Evolutionary conservation across 225 moss, liverwort and hornwort species (phyloP).

Genomic region (Rhytidiadelphus loreus): DNA sequence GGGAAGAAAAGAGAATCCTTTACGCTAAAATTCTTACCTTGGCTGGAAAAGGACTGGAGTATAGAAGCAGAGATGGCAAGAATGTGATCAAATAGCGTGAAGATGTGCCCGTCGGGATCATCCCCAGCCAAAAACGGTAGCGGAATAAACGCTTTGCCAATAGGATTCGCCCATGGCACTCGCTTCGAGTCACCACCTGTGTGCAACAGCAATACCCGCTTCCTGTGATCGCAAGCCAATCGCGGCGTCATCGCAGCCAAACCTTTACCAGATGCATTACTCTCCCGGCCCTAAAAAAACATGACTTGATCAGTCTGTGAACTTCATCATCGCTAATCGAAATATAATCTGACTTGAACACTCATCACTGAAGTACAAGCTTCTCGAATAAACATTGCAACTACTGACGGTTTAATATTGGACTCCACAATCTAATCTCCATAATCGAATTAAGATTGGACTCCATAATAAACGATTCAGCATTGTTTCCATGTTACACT

Average conservation of each 20-base stretch:
- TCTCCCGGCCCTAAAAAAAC: background rate
- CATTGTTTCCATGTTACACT: background rate
- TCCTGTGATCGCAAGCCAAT: background rate
- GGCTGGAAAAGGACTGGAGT: constrained; percentile 42
- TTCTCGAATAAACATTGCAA: background rate
- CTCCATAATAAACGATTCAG: background rate
- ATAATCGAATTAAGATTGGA: background rate
- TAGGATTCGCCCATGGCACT: constrained; percentile 72
- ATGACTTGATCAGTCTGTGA: background rate
- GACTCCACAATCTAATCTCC: background rate
- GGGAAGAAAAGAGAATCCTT: background rate
- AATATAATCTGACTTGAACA: background rate
- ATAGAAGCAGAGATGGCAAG: constrained; percentile 57
- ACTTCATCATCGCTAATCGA: background rate
- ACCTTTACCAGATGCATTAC: background rate
- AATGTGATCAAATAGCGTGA: constrained; percentile 69
- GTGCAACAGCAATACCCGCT: constrained; percentile 61
- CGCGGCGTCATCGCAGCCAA: background rate
- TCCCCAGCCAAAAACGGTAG: constrained; percentile 61
- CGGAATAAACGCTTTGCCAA: constrained; percentile 70
- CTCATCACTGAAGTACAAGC: background rate
- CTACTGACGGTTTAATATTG: background rate
- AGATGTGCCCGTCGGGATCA: constrained; percentile 47
- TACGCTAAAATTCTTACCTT: constrained; percentile 13
- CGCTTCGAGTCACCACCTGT: constrained; percentile 74